Conservation (phyloP, 176 grass and related monocot genomes). For the Aegilops speltoides region DNA sequence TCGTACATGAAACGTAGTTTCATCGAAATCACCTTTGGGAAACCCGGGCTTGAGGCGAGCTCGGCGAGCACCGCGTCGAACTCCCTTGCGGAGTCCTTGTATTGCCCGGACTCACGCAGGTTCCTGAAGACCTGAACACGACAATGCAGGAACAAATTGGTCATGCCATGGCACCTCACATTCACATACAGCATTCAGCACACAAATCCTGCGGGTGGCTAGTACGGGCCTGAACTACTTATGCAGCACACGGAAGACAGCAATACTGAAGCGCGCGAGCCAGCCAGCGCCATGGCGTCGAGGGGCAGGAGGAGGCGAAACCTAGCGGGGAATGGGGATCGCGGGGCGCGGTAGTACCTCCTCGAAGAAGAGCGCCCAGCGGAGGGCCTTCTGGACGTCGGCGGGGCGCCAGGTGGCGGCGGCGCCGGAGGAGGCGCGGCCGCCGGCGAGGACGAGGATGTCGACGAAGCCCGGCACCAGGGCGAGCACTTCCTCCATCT, state of each 20-base stretch:
- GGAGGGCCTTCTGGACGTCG: constrained; percentile 47
- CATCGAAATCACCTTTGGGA: constrained; percentile 56
- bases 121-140: constrained; percentile 56
- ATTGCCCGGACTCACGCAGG: constrained; percentile 44
- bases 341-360: neutral
- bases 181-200: neutral
- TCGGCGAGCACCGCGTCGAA: constrained; percentile 52
- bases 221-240: neutral
- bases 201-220: neutral
- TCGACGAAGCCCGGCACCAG: constrained; percentile 73
- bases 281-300: neutral
- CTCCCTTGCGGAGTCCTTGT: constrained; percentile 55
- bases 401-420: constrained; percentile 45
- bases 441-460: constrained; percentile 74
- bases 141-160: constrained; percentile 15
- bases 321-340: neutral
- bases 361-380: constrained; percentile 84
- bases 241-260: neutral
- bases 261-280: neutral
- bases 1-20: neutral
- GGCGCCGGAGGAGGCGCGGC: constrained; percentile 54
- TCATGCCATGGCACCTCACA: neutral
- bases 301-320: neutral
- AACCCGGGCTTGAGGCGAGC: constrained; percentile 49
- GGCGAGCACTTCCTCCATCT: constrained; percentile 43